Percentiles rank a stretch among this genome's conserved stretches.
phyloP scores from a whole-genome alignment of 768 basidiomycete species.

The Mycena pura region DNA sequence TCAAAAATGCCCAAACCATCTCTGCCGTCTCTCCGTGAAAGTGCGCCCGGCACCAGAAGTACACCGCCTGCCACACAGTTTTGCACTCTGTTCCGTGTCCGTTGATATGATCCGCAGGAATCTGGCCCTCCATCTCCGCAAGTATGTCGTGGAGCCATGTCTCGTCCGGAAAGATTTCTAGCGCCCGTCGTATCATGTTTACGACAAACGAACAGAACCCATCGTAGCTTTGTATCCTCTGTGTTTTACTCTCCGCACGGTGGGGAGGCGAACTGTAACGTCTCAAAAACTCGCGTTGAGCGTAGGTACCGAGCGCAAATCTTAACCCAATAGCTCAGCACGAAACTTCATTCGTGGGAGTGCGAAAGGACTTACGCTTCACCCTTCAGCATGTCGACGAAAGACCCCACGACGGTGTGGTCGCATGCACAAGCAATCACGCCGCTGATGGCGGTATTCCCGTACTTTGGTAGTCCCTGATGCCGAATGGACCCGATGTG shows the following conservation, averaged over 20 bases:
- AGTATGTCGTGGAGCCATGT: constrained; percentile 7
- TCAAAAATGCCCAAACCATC: too few species aligned
- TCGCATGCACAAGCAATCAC: constrained; percentile 3
- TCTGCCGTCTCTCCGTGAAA: too few species aligned
- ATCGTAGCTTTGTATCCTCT: background rate
- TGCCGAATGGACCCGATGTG: background rate
- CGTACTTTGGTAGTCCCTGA: background rate
- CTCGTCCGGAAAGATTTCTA: background rate
- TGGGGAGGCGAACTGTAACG: background rate
- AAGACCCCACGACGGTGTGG: too few species aligned
- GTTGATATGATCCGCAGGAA: too few species aligned
- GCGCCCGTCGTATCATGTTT: background rate
- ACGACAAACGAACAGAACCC: constrained; percentile 1
- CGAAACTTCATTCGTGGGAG: background rate
- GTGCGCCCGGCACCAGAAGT: constrained; percentile 1
- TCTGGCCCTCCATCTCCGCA: too few species aligned
- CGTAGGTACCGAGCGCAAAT: too few species aligned
- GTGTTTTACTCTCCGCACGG: background rate
- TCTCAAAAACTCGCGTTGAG: too few species aligned
- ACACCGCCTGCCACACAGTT: constrained; percentile 2
- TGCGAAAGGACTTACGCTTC: constrained; percentile 1
- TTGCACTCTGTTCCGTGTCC: background rate
- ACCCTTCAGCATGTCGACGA: constrained; percentile 5
- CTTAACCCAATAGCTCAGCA: background rate
- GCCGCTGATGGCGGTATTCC: constrained; percentile 2